Base-by-base conservation (phyloP, 2,329 filamentous ascomycete genomes). In the Clarireedia hainanense region DNA sequence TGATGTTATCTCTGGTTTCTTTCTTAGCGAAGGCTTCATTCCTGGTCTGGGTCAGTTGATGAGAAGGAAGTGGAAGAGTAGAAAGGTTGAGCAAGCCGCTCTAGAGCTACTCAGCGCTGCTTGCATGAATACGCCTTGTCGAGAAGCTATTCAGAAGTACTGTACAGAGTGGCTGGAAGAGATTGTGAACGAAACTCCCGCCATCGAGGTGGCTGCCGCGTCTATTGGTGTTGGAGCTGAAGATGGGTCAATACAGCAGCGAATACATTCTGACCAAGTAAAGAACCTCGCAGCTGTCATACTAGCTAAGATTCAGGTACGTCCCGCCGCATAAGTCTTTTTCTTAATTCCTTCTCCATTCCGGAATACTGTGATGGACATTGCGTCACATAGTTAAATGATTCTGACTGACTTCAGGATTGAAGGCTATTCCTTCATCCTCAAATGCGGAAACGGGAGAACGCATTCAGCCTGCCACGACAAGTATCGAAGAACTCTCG, bases 51-150 rank as follows among this genome's bases (percentile, higher is more conserved):
- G 87, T 15, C 83, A 86, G 14, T 75, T 95, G 53, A 87, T 95
- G 71, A 80, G 86, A 61, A 81, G 85, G 63, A 90, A 86, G 68
- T 88, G 86, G 76, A 95, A 92, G 75, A 92, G 87, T 68, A 80
- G 82, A 62, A 89, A 89, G 65, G 86, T 97, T 23, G 91, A 96
- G 71, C 86, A 88, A 57, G 88, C 91, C 2, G 87, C 90, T 48
- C 73, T 99, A 63, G 89, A 96, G 67, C 83, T 99, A 73, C 78
- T 99, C 57, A 96, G 91, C 71, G 90, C 89, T 12, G 91, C 92
- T 6, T 96, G 91, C 71, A 88, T 96, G 71, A 88, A 95, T 68
- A 79, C 83, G 47, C 75, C 81, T 6, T 97, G 91, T 66, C 83
- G 94, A 23, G 88, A 91, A 62, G 87, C 88, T 7, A 88, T 97